Conservation (phyloP, 768 basidiomycete species). For the Suillus bovinus region DNA sequence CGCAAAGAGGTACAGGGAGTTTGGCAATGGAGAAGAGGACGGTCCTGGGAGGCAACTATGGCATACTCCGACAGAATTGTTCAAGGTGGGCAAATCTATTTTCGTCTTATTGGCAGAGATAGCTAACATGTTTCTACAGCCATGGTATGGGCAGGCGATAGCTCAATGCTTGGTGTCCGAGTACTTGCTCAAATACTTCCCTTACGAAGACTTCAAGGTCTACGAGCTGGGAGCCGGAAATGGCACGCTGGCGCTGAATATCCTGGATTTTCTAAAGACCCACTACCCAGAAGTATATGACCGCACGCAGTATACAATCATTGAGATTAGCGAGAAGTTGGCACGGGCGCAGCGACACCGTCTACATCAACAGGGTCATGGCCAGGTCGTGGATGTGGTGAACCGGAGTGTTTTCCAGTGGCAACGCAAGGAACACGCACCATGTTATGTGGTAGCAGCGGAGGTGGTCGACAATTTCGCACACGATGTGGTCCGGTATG, state of each 20-base stretch:
- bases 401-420: conserved; percentile 88
- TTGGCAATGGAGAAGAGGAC: conserved; percentile 58
- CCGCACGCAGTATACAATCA: conserved; percentile 88
- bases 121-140: conserved; percentile 49
- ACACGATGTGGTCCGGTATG: conserved; percentile 93
- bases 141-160: conserved; percentile 91
- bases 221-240: conserved; percentile 99
- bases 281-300: conserved; percentile 91
- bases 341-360: conserved; percentile 69
- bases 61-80: conserved; percentile 98
- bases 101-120: not conserved
- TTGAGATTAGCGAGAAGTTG: conserved; percentile 88
- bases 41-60: conserved; percentile 90
- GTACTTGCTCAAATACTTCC: conserved; percentile 93
- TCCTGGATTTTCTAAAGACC: conserved; percentile 76
- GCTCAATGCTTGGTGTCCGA: conserved; percentile 87
- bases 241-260: conserved; percentile 88
- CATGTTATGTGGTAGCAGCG: conserved; percentile 92
- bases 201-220: conserved; percentile 92
- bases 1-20: conserved; percentile 71
- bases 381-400: conserved; percentile 57
- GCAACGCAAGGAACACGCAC: conserved; percentile 70
- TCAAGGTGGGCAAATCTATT: conserved; percentile 63
- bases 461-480: conserved; percentile 99
- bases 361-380: conserved; percentile 45